A percentile compares a stretch with the other conserved stretches of the same genome.
These are phyloP conservation scores for Ophiostoma perfectum DNA, from an alignment of 2,329 filamentous ascomycete genomes.

Conservation along the genomic window DNA sequence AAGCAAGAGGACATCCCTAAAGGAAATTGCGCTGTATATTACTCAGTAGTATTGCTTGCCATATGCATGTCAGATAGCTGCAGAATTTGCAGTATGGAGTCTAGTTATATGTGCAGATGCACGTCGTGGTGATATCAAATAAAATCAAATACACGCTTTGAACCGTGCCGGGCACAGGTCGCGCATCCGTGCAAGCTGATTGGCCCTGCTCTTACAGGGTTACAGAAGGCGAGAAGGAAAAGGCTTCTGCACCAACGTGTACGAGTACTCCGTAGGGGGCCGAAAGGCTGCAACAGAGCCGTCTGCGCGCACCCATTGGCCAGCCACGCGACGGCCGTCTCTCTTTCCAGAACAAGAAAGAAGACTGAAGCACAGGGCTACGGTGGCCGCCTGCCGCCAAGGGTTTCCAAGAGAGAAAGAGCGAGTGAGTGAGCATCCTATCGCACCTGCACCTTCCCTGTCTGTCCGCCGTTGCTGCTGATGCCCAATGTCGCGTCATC, in stretches of 20 bases:
- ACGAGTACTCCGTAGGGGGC: not conserved
- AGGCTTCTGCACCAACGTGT: conserved; percentile 4
- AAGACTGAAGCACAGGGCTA: not conserved
- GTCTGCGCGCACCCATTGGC: conserved; percentile 26
- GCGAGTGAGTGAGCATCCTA: not conserved
- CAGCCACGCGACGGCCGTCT: conserved; percentile 24
- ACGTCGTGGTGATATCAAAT: not conserved
- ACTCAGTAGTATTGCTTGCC: not conserved
- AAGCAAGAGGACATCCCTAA: not conserved
- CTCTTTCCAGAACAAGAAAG: conserved; percentile 16
- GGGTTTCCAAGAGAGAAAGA: not conserved
- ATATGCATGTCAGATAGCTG: conserved; percentile 1
- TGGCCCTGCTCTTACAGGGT: conserved; percentile 10
- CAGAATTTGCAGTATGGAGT: not conserved
- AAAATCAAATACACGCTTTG: not conserved
- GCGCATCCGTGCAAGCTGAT: conserved; percentile 18
- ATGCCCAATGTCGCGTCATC: conserved; percentile 22
- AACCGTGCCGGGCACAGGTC: not conserved
- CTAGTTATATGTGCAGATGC: not conserved
- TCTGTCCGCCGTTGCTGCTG: conserved; percentile 6
- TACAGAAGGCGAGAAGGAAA: not conserved
- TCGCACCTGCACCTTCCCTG: conserved; percentile 14
- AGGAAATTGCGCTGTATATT: not conserved
- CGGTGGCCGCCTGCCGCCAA: not conserved
- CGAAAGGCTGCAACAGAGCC: not conserved